These are phyloP conservation scores for Coemansia sp. DNA, from an alignment of 192 early-diverging fungal species.

Conservation along the genomic window DNA sequence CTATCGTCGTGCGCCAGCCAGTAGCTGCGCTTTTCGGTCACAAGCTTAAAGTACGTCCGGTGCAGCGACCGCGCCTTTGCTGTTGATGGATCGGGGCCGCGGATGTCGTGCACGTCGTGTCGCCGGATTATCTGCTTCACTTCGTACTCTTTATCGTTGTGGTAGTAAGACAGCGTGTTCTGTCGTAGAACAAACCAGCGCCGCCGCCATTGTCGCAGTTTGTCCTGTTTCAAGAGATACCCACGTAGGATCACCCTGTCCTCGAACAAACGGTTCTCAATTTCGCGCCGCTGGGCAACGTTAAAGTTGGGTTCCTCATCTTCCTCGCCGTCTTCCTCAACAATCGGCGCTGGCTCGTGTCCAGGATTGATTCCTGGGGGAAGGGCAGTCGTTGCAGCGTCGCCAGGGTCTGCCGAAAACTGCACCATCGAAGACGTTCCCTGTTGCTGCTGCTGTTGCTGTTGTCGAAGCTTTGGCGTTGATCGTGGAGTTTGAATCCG, in stretches of 20 bases:
- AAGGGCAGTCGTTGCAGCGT: constrained; percentile 11
- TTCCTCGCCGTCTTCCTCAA: constrained; percentile 24
- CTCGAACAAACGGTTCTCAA: constrained; percentile 30
- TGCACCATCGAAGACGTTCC: background rate
- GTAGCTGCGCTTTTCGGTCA: constrained; percentile 44
- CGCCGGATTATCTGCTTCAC: constrained; percentile 48
- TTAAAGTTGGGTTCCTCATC: constrained; percentile 52
- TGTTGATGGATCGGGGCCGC: constrained; percentile 44
- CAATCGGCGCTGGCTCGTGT: constrained; percentile 26
- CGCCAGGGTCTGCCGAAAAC: background rate
- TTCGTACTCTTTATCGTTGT: constrained; percentile 43
- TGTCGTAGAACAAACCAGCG: constrained; percentile 54
- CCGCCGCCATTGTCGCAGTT: constrained; percentile 51
- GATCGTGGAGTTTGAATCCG: no score
- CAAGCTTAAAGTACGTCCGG: constrained; percentile 46
- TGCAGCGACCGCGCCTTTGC: constrained; percentile 44
- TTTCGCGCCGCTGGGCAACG: constrained; percentile 45
- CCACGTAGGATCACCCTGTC: constrained; percentile 48
- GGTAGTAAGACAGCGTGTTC: constrained; percentile 52
- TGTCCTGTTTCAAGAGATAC: constrained; percentile 50
- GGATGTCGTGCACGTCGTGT: constrained; percentile 37
- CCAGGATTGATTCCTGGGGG: constrained; percentile 32
- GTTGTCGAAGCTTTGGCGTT: no score
- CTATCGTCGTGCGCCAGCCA: constrained; percentile 51
- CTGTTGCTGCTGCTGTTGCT: no score